phyloP scores from a whole-genome alignment of 352 stramenopile genomes.

The Globisporangium alternatum region DNA sequence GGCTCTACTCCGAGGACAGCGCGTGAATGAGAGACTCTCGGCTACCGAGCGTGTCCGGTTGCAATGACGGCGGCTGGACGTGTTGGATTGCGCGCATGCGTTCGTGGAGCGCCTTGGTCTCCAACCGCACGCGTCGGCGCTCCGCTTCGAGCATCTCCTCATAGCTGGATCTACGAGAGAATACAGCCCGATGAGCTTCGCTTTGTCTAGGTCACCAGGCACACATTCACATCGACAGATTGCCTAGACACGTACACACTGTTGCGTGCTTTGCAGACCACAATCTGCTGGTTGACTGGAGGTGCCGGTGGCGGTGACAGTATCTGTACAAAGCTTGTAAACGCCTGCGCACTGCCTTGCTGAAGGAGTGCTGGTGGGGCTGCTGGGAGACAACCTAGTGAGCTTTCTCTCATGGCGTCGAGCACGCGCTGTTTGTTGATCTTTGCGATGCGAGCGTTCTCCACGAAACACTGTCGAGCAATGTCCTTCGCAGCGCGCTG shows the following conservation, averaged over 20 bases:
- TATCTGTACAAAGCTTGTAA: background rate
- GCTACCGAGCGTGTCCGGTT: no score
- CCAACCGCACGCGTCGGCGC: slow-evolving; percentile 34
- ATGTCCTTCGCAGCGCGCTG: slow-evolving; percentile 2
- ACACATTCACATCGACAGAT: background rate
- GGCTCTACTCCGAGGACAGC: no score
- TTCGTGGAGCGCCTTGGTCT: slow-evolving; percentile 54
- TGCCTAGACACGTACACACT: slow-evolving; percentile 7
- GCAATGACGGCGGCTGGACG: background rate
- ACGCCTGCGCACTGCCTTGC: background rate
- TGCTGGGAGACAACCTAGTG: background rate
- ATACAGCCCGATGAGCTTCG: background rate
- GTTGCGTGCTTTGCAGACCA: slow-evolving; percentile 2
- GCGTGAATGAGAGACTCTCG: no score
- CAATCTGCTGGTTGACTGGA: background rate
- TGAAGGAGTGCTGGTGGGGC: background rate
- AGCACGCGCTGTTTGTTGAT: slow-evolving; percentile 27
- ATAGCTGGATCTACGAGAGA: slow-evolving; percentile 24
- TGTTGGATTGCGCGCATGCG: slow-evolving; percentile 33
- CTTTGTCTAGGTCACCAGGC: no score
- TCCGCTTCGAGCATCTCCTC: slow-evolving; percentile 44
- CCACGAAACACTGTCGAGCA: slow-evolving; percentile 19
- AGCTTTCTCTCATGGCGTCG: slow-evolving; percentile 15
- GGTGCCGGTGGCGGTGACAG: background rate
- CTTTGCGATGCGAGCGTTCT: slow-evolving; percentile 26